Conservation (phyloP, 805 yeast species). For the Cyberlindnera saturnus region DNA sequence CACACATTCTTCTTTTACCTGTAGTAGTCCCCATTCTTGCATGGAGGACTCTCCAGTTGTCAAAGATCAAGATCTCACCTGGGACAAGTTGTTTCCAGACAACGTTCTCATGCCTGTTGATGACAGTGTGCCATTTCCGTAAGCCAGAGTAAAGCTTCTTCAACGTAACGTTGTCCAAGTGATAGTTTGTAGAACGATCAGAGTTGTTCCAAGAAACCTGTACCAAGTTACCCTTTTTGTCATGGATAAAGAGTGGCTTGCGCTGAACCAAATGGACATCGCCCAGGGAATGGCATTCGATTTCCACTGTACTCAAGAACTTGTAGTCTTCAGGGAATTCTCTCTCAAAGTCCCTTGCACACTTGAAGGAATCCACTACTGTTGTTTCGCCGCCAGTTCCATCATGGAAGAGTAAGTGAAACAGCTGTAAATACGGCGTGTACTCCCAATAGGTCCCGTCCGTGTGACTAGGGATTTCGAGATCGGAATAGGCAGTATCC, state of each 20-base stretch:
- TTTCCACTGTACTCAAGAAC: conserved; percentile 39
- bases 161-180: conserved; percentile 35
- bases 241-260: conserved; percentile 54
- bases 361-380: conserved; percentile 58
- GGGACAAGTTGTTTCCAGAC: conserved; percentile 51
- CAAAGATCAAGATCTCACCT: conserved; percentile 61
- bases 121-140: conserved; percentile 47
- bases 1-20: conserved; percentile 66
- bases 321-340: conserved; percentile 46
- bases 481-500: conserved; percentile 68
- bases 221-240: conserved; percentile 41
- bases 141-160: conserved; percentile 51
- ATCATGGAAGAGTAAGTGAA: conserved; percentile 59
- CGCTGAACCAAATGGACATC: conserved; percentile 63
- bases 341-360: conserved; percentile 44
- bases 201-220: conserved; percentile 71
- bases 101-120: conserved; percentile 45
- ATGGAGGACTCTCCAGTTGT: conserved; percentile 70
- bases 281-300: conserved; percentile 75
- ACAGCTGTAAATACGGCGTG: conserved; percentile 65
- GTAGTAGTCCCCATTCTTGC: conserved; percentile 55
- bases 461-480: conserved; percentile 59
- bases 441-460: conserved; percentile 75
- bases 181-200: conserved; percentile 53
- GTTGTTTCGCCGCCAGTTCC: conserved; percentile 66